phyloP scores from a whole-genome alignment of 495 filamentous ascomycete species.

The Viridothelium virens region DNA sequence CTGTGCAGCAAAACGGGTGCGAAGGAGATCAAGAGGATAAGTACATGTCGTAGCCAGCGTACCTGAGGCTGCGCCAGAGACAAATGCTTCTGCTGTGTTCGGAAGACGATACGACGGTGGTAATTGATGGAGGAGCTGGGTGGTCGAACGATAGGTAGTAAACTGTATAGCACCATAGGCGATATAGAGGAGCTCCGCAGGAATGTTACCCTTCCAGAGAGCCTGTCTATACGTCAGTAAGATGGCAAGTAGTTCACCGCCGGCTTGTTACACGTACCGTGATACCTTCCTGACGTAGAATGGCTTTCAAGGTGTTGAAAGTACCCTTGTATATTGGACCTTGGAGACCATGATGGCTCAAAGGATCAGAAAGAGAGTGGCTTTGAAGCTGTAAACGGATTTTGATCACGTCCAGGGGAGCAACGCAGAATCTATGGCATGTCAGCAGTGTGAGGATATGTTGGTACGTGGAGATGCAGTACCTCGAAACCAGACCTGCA shows the following conservation, averaged over 20 bases:
- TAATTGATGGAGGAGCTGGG: conserved; percentile 45
- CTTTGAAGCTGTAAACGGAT: conserved; percentile 90
- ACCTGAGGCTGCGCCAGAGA: conserved; percentile 73
- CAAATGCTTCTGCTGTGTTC: conserved; percentile 58
- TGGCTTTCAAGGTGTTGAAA: conserved; percentile 63
- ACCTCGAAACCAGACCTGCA: conserved; percentile 84
- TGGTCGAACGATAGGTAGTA: conserved; percentile 71
- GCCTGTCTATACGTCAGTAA: conserved; percentile 39
- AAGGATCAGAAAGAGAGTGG: conserved; percentile 65
- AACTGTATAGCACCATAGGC: conserved; percentile 85
- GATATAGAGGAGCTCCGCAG: conserved; percentile 88
- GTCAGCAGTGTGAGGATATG: conserved; percentile 8
- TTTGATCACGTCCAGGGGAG: conserved; percentile 91
- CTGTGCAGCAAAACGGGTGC: conserved; percentile 92
- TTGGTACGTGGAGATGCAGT: conserved; percentile 13
- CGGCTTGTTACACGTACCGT: conserved; percentile 39
- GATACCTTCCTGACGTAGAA: conserved; percentile 70
- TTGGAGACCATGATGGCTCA: conserved; percentile 43
- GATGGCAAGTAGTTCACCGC: background rate
- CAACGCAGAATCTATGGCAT: conserved; percentile 66
- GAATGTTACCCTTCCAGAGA: conserved; percentile 97
- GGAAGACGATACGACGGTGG: conserved; percentile 43
- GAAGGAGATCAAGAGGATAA: conserved; percentile 88
- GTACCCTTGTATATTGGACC: conserved; percentile 75
- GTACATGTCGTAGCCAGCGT: conserved; percentile 72